A percentile compares a stretch with the other conserved stretches of the same genome.
Evolutionary conservation across 345 rosid species (phyloP).

Genomic region (Citrus unshiu): DNA sequence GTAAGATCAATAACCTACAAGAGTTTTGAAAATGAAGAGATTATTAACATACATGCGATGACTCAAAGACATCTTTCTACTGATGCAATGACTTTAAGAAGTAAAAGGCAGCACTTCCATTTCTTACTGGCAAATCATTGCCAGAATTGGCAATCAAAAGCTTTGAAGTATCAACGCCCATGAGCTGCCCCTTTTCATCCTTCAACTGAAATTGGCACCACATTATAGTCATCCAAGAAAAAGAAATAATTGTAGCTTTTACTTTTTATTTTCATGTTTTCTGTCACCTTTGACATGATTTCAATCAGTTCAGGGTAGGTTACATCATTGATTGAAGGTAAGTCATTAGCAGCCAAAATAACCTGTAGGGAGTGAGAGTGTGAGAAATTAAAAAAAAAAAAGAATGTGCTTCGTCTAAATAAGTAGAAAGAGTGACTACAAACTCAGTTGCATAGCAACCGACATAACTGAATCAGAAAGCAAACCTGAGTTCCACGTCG

Average conservation of each 20-base stretch:
- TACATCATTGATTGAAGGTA: slow-evolving; percentile 95
- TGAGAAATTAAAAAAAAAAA: too few relatives aligned
- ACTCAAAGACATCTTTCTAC: not conserved
- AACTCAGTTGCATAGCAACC: not conserved
- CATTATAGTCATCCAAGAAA: slow-evolving; percentile 26
- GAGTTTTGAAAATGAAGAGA: not conserved
- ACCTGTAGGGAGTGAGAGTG: slow-evolving; percentile 46
- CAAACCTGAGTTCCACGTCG: slow-evolving; percentile 81
- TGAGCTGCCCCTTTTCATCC: slow-evolving; percentile 72
- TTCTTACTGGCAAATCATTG: slow-evolving; percentile 91
- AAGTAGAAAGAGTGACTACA: not conserved
- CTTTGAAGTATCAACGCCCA: slow-evolving; percentile 81
- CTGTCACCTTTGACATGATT: slow-evolving; percentile 72
- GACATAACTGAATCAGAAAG: slow-evolving; percentile 5
- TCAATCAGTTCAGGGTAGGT: slow-evolving; percentile 83
- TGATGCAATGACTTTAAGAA: not conserved
- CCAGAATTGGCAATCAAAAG: slow-evolving; percentile 93
- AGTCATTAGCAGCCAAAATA: slow-evolving; percentile 93
- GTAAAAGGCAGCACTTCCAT: not conserved
- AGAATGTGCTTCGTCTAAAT: not conserved
- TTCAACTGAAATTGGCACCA: slow-evolving; percentile 53
- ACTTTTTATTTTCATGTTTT: not conserved
- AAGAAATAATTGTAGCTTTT: not conserved
- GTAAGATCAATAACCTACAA: slow-evolving; percentile 94
- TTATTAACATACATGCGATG: not conserved